Conservation (phyloP, 371 early-diverging fungal species). For the Rhizopus stolonifer region DNA sequence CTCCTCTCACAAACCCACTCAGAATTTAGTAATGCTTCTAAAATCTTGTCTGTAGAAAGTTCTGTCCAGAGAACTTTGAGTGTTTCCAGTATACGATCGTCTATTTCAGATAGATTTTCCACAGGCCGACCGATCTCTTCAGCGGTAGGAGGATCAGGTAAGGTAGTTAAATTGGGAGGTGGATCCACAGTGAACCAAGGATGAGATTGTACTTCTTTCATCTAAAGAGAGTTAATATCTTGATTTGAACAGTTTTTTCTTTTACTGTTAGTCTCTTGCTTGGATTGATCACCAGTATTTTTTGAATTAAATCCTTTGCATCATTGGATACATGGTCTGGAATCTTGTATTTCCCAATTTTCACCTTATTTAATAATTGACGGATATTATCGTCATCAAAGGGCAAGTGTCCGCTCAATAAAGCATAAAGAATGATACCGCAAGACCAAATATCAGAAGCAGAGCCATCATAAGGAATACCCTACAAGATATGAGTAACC, state of each 20-base stretch:
- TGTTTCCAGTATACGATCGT: conserved; percentile 42
- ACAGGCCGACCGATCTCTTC: conserved; percentile 16
- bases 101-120: conserved; percentile 16
- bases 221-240: conserved; percentile 17
- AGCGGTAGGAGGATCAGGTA: conserved; percentile 5
- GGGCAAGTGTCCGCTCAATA: conserved; percentile 74
- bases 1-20: background rate
- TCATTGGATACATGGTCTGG: conserved; percentile 59
- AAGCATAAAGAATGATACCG: conserved; percentile 73
- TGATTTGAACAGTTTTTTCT: too few relatives aligned
- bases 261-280: conserved; percentile 15
- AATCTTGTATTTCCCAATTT: conserved; percentile 42
- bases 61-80: conserved; percentile 44
- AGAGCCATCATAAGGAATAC: conserved; percentile 70
- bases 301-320: conserved; percentile 56
- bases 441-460: conserved; percentile 75
- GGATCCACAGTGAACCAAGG: conserved; percentile 30
- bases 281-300: conserved; percentile 36
- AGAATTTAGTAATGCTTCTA: conserved; percentile 16
- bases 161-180: conserved; percentile 1
- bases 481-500: too few relatives aligned
- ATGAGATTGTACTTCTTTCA: conserved; percentile 32
- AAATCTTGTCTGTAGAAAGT: conserved; percentile 27
- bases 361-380: conserved; percentile 64
- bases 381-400: conserved; percentile 78